Evolutionary conservation across 2,329 filamentous ascomycete species (phyloP), one percentile per base, ranked within the genome.

Genomic region (Magnaporthales sp.): DNA sequence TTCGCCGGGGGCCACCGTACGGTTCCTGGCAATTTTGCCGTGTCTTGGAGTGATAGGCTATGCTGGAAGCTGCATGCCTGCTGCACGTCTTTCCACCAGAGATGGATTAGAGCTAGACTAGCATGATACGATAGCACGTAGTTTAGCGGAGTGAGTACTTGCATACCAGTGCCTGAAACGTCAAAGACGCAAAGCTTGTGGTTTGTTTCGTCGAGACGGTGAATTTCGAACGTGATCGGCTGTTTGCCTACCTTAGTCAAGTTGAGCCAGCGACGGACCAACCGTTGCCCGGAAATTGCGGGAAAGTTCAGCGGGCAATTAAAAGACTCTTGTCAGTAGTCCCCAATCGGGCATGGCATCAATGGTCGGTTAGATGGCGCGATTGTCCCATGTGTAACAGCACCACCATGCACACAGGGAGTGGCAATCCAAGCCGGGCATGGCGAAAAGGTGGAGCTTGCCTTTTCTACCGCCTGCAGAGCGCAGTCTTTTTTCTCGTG

Each of bases 331-430:
- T 22, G 54, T 58, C 54, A 58, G 54, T 26, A 58, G 24, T 24
- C 38, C 38, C 54, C n/a, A 58, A 58, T 58, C 54, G 66, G 31
- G 65, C 68, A 72, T 74, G 70, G 70, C 72, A 73, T 73, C 70
- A 75, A 68, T 22, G 51, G 64, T 64, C 67, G 68, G 67, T 66
- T 66, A 69, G 68, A 75, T 75, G 72, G 71, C 73, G 73, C 73
- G 69, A 75, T 75, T 70, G 66, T 56, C 66, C 64, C 67, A 22
- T 58, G 54, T 58, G 54, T 24, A 22, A 58, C 54, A 26, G 54
- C 24, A 46, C 24, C 54, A 58, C 54, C 54, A 26, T 26, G 24
- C 54, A 58, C 38, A 58, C 54, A 58, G n/a, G 54, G 54, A 58
- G 24, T 26, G 24, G 54, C 54, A 58, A 58, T 58, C 54, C 54